phyloP scores from a whole-genome alignment of 140 eudicot genomes.

The Erigeron philadelphicus region DNA sequence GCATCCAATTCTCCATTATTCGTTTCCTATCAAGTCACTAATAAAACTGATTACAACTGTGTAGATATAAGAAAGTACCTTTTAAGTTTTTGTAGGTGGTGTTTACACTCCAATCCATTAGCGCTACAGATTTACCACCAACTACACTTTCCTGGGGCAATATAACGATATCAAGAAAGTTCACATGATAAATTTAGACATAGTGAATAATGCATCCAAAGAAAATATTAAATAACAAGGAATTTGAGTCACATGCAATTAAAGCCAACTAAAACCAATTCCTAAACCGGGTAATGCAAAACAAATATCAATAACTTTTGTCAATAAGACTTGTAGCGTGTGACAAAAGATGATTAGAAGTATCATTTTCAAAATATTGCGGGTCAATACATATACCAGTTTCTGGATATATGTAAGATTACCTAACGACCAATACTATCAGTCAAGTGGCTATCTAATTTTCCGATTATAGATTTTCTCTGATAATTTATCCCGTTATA shows the following conservation, averaged over 20 bases:
- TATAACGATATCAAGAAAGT: constrained; percentile 16
- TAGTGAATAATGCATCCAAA: constrained; percentile 14
- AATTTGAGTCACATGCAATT: neutral
- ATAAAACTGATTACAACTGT: neutral
- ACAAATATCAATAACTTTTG: too few relatives aligned
- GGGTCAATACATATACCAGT: constrained; percentile 3
- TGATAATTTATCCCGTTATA: too few relatives aligned
- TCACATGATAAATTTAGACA: neutral
- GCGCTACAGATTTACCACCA: constrained; percentile 41
- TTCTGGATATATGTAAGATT: neutral
- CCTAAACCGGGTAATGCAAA: neutral
- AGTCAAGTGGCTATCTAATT: neutral
- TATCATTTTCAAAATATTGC: neutral
- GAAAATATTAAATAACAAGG: neutral
- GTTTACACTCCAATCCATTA: constrained; percentile 80
- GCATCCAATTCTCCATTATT: neutral
- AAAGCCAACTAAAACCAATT: constrained; percentile 7
- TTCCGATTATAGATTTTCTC: neutral
- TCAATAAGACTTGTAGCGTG: neutral
- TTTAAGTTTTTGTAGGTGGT: constrained; percentile 48
- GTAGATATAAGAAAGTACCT: constrained; percentile 41
- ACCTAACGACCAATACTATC: neutral
- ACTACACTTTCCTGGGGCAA: constrained; percentile 42
- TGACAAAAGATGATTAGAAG: constrained; percentile 1
- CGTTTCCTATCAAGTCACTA: constrained; percentile 11